Evolutionary conservation across 306 rosid species (phyloP).

Genomic region (Castanospermum australe): DNA sequence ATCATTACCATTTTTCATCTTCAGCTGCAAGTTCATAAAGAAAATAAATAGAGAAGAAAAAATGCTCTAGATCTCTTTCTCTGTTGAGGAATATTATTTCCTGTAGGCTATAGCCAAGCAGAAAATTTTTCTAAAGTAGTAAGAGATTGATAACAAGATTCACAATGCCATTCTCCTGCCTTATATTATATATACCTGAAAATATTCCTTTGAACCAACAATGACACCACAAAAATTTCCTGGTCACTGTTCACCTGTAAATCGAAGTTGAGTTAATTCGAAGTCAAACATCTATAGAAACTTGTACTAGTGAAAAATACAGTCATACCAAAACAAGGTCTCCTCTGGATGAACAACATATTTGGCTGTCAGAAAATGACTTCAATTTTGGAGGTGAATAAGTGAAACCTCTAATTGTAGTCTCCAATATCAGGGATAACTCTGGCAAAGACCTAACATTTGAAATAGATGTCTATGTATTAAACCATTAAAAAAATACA

Average conservation of each 20-base stretch:
- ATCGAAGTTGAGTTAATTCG: conserved; percentile 21
- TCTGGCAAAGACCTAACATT: conserved; percentile 87
- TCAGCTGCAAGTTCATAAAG: background rate
- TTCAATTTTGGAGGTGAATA: conserved; percentile 54
- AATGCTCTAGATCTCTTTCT: background rate
- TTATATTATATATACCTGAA: conserved; percentile 55
- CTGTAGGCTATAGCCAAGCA: background rate
- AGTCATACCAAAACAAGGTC: conserved; percentile 77
- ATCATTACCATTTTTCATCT: background rate
- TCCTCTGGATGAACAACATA: conserved; percentile 76
- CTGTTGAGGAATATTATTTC: background rate
- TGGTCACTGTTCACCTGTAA: conserved; percentile 82
- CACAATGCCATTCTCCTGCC: background rate
- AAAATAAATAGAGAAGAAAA: background rate
- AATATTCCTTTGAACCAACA: conserved; percentile 54
- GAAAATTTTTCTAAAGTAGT: background rate
- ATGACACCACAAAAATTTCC: conserved; percentile 66
- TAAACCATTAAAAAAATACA: background rate
- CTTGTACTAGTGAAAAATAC: conserved; percentile 2
- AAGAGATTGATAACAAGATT: conserved; percentile 10
- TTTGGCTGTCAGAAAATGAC: conserved; percentile 46
- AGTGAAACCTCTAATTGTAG: conserved; percentile 67
- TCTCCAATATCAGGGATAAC: conserved; percentile 63
- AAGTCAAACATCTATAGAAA: background rate
- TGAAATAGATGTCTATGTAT: background rate